These are phyloP conservation scores for Cystobasidiopsis lactophilus DNA, from an alignment of 768 basidiomycete species.

Conservation along the genomic window DNA sequence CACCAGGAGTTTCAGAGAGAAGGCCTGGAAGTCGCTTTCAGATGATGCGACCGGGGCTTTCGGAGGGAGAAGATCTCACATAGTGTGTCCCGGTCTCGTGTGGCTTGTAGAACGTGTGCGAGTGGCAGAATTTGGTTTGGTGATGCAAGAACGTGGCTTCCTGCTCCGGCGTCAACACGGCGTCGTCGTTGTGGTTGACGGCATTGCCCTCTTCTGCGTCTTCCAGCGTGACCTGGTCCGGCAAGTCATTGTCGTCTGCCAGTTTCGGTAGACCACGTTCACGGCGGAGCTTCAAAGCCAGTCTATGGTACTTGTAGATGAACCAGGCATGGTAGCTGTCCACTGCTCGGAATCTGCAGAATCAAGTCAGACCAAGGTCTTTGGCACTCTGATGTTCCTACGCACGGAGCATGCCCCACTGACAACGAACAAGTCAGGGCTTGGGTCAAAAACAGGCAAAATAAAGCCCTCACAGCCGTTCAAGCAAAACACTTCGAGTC, in stretches of 20 bases:
- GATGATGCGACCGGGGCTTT: neutral
- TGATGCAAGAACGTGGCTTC: conserved; percentile 8
- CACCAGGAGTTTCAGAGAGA: conserved; percentile 4
- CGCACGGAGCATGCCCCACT: neutral
- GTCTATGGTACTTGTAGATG: conserved; percentile 11
- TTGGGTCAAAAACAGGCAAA: neutral
- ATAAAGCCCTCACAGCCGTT: neutral
- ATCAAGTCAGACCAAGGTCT: conserved; percentile 4
- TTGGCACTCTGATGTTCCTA: neutral
- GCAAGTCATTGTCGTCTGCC: conserved; percentile 13
- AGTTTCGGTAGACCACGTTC: conserved; percentile 7
- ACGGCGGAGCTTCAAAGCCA: conserved; percentile 7
- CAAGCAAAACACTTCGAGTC: conserved; percentile 5
- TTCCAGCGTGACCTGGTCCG: conserved; percentile 2
- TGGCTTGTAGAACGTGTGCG: conserved; percentile 12
- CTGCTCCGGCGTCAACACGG: conserved; percentile 9
- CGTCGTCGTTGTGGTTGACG: conserved; percentile 5
- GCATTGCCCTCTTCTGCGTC: neutral
- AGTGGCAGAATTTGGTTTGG: conserved; percentile 8
- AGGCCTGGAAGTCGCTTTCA: conserved; percentile 1
- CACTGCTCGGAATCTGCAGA: neutral
- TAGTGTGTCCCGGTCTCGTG: conserved; percentile 12
- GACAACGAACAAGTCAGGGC: neutral
- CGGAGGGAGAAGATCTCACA: neutral
- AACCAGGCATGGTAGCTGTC: conserved; percentile 11